phyloP scores from a whole-genome alignment of 2,329 filamentous ascomycete species.

The Intubia oerlemansii region DNA sequence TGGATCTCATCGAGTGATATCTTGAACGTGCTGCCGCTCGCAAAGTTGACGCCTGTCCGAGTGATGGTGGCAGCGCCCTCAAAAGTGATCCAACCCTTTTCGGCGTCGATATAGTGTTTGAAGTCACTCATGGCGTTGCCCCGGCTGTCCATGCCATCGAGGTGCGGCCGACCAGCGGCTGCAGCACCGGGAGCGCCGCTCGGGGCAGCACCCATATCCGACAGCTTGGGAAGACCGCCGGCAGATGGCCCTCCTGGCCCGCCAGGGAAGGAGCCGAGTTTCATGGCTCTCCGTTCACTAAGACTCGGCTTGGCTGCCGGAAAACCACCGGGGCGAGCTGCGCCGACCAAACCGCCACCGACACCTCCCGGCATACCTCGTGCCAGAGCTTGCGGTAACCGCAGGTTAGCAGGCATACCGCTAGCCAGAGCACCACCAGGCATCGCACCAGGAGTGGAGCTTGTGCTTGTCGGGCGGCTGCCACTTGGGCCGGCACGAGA shows the following conservation, averaged over 20 bases:
- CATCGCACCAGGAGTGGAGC: no score
- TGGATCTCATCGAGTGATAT: constrained; percentile 95
- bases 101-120: constrained; percentile 70
- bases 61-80: constrained; percentile 83
- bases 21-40: constrained; percentile 69
- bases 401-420: constrained; percentile 21
- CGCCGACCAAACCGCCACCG: not conserved
- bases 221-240: constrained; percentile 20
- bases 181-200: constrained; percentile 1
- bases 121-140: constrained; percentile 36
- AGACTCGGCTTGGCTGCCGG: constrained; percentile 26
- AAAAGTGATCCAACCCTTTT: constrained; percentile 81
- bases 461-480: no score
- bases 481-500: no score
- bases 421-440: constrained; percentile 13
- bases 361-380: not conserved
- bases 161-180: constrained; percentile 8
- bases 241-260: constrained; percentile 16
- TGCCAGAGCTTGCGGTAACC: constrained; percentile 15
- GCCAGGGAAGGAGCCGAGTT: constrained; percentile 22
- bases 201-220: constrained; percentile 16
- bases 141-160: constrained; percentile 17
- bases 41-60: constrained; percentile 77
- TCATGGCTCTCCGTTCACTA: constrained; percentile 45
- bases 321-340: not conserved